phyloP scores from a whole-genome alignment of 2,329 filamentous ascomycete species.

The Sarocladiaceae sp. region DNA sequence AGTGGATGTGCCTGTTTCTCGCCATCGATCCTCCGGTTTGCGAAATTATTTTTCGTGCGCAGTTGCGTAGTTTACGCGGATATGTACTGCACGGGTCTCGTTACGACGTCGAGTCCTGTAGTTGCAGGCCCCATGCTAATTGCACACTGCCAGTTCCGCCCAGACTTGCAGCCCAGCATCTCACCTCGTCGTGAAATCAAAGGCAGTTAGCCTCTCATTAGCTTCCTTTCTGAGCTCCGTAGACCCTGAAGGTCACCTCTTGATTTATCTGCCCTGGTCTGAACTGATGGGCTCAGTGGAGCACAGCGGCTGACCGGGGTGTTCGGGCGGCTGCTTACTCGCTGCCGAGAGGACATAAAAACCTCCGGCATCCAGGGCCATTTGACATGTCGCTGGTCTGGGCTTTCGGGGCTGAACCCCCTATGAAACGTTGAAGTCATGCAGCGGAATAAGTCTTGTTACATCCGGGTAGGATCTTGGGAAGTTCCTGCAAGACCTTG shows the following conservation, averaged over 20 bases:
- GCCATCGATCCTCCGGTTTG: too few relatives aligned
- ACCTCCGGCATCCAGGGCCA: background rate
- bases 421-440: background rate
- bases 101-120: too few relatives aligned
- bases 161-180: background rate
- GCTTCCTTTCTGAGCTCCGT: background rate
- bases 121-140: too few relatives aligned
- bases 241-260: background rate
- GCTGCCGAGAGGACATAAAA: constrained; percentile 2
- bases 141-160: background rate
- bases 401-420: background rate
- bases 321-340: background rate
- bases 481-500: background rate
- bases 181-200: background rate
- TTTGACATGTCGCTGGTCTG: background rate
- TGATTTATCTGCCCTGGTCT: background rate
- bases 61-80: too few relatives aligned
- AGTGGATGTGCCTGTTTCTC: background rate
- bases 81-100: too few relatives aligned
- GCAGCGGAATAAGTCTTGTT: background rate
- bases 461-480: background rate
- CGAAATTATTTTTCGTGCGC: too few relatives aligned
- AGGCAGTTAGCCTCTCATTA: background rate
- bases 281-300: background rate
- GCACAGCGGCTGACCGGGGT: background rate